Evolutionary conservation across 140 eudicot genomes (phyloP).

Genomic region (Erigeron philadelphicus): DNA sequence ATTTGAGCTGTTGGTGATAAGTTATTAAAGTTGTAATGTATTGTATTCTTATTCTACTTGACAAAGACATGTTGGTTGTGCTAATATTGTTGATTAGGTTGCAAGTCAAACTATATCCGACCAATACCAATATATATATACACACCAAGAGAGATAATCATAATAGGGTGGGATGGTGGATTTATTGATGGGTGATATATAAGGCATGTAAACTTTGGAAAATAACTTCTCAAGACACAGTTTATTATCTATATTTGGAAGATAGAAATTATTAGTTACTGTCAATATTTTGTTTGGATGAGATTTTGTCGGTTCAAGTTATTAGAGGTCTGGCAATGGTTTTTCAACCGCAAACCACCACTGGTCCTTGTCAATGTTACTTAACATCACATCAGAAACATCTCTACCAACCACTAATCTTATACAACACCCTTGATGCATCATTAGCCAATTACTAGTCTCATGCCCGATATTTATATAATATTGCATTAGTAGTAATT

Average conservation of each 20-base stretch:
- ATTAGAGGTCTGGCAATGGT: too few relatives aligned
- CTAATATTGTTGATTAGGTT: neutral
- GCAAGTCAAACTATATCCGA: slow-evolving; percentile 6
- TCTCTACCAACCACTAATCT: too few relatives aligned
- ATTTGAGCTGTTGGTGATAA: neutral
- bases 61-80: neutral
- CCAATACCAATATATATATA: too few relatives aligned
- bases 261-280: neutral
- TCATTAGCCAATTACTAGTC: too few relatives aligned
- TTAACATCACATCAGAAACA: too few relatives aligned
- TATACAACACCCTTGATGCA: too few relatives aligned
- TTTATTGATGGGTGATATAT: neutral
- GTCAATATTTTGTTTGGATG: too few relatives aligned
- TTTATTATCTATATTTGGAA: neutral
- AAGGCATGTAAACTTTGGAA: neutral
- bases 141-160: too few relatives aligned
- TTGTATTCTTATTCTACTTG: neutral
- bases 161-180: neutral
- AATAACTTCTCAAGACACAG: neutral
- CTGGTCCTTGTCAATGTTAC: too few relatives aligned
- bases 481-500: too few relatives aligned
- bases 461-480: too few relatives aligned
- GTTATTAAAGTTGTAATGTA: neutral
- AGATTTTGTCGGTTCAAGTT: too few relatives aligned
- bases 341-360: neutral